Evolutionary conservation across 2,329 filamentous ascomycete genomes (phyloP), one percentile per base, ranked within the genome.

Genomic region (Aspergillus chevalieri): DNA sequence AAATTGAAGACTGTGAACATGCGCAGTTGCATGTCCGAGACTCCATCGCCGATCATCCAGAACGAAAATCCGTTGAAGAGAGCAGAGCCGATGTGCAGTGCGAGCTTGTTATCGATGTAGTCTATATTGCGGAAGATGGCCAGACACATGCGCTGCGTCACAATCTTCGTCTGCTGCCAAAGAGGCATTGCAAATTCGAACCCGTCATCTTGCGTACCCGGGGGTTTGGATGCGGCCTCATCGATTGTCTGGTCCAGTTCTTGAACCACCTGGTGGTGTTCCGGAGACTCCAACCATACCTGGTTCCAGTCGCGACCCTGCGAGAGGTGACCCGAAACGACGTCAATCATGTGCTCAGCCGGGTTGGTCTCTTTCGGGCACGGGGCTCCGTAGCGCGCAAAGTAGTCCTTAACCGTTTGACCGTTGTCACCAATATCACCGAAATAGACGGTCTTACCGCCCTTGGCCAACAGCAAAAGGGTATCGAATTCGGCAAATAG

Each of bases 401-500:
- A 88, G 63, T 88, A 88, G 24, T 83, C 71, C 55, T 84, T 80
- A 3, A 87, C 78, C 7, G 78, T 78, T 8, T 74, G 70, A 2
- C 81, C 83, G 47, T 84, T 82, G 28, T 86, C 77, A 46, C 85
- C 85, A 14, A 87, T 81, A 8, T 68, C 65, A 15, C 85, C 85
- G 49, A 87, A 87, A 65, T 87, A 89, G 56, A 86, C 84, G 0
- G 80, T 84, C 60, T 84, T 84, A n/a, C 83, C 84, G 9, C 82
- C 83, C 4, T 77, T 81, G 47, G 83, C 82, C 8, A 87, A 73
- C 0, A 83, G 78, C 2, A 87, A 74, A 1, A 87, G 78, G 71
- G 84, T 84, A 59, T 87, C 84, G 63, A 87, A 87, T 61, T 87
- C 77, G 52, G 85, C 77, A 46, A 87, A 83, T 2, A 87, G 71